A percentile compares a stretch with the other conserved stretches of the same genome.
These are phyloP conservation scores for Crotalaria pallida DNA, from an alignment of 306 rosid genomes.

Conservation along the genomic window DNA sequence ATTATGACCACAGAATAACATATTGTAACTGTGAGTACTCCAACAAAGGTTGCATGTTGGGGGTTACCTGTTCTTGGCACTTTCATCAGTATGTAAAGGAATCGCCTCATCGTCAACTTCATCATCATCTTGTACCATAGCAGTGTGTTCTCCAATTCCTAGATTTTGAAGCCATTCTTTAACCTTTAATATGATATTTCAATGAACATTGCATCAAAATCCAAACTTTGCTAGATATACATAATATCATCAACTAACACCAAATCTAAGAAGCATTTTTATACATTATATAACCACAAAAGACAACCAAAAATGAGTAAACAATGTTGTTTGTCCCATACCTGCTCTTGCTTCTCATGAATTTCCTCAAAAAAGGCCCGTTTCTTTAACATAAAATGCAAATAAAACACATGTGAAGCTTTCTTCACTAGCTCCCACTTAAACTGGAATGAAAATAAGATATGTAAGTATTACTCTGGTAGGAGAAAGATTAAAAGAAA, in stretches of 20 bases:
- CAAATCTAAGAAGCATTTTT: constrained; percentile 11
- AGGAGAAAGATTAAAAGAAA: constrained; percentile 12
- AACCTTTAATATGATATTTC: constrained; percentile 87
- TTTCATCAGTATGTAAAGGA: constrained; percentile 63
- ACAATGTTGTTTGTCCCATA: constrained; percentile 18
- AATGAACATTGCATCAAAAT: constrained; percentile 65
- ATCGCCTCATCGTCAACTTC: constrained; percentile 77
- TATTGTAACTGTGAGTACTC: not conserved
- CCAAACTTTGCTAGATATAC: constrained; percentile 41
- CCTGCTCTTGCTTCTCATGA: constrained; percentile 98
- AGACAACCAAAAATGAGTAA: constrained; percentile 4
- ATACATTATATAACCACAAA: not conserved
- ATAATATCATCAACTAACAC: constrained; percentile 31
- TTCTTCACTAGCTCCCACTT: constrained; percentile 96
- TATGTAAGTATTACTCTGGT: constrained; percentile 24
- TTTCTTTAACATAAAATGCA: constrained; percentile 90
- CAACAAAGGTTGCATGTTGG: not conserved
- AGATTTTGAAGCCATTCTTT: constrained; percentile 99
- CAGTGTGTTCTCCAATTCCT: constrained; percentile 88
- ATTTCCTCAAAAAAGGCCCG: constrained; percentile 89
- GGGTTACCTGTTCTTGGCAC: constrained; percentile 65
- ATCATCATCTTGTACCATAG: constrained; percentile 73
- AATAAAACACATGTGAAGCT: constrained; percentile 82
- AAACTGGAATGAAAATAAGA: constrained; percentile 55
- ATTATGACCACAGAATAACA: constrained; percentile 15